Percentiles rank a stretch among this genome's conserved stretches.
Evolutionary conservation across 306 rosid species (phyloP).

Genomic region (Lathyrus aphaca): DNA sequence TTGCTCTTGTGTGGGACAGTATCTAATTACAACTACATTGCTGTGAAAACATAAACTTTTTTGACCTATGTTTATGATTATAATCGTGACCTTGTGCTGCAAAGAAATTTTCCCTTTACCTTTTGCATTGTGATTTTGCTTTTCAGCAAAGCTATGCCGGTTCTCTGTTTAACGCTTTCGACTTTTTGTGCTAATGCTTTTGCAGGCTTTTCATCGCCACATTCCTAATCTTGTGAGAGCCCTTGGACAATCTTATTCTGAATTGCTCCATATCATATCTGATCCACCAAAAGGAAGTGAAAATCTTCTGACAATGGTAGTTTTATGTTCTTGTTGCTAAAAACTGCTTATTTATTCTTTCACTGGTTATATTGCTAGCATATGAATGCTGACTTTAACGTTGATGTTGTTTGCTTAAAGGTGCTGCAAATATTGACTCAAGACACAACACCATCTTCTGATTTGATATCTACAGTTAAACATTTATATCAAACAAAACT

Average conservation of each 20-base stretch:
- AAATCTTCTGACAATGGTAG: conserved; percentile 84
- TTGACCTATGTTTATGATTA: not conserved
- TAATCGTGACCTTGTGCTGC: conserved; percentile 22
- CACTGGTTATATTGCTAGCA: conserved; percentile 12
- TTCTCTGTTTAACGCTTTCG: conserved; percentile 33
- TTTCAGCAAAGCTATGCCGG: conserved; percentile 15
- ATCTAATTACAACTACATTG: not conserved
- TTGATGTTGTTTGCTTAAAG: conserved; percentile 55
- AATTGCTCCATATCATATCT: conserved; percentile 78
- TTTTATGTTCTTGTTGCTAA: conserved; percentile 38
- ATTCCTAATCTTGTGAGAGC: conserved; percentile 88
- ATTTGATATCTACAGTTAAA: conserved; percentile 85
- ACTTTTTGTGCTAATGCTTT: conserved; percentile 34
- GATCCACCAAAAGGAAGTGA: conserved; percentile 99
- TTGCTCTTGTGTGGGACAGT: conserved; percentile 21
- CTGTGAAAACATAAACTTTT: conserved; percentile 20
- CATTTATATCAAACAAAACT: conserved; percentile 91
- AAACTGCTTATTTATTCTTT: conserved; percentile 20
- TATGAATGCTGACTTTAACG: conserved; percentile 16
- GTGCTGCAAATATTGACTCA: conserved; percentile 91
- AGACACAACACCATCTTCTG: conserved; percentile 74
- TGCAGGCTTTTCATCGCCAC: conserved; percentile 94
- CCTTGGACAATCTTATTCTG: conserved; percentile 82
- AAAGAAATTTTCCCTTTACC: conserved; percentile 11
- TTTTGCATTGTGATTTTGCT: conserved; percentile 33